phyloP scores from a whole-genome alignment of 495 filamentous ascomycete genomes.

The Talaromyces proteolyticus region DNA sequence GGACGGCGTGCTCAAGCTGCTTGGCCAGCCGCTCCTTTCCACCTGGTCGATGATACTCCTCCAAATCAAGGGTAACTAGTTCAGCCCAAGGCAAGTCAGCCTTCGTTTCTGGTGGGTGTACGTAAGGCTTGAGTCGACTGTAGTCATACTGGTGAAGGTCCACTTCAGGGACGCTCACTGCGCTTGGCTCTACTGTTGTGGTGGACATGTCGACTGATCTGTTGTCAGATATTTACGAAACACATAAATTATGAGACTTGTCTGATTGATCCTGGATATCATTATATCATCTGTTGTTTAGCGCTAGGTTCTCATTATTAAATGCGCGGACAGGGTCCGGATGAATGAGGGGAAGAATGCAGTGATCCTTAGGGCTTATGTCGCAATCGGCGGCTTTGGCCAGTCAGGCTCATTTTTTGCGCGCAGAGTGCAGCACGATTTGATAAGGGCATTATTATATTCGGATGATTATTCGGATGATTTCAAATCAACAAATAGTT shows the following conservation, averaged over 20 bases:
- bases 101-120: conserved; percentile 4
- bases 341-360: conserved; percentile 1
- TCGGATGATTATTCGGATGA: no score
- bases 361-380: conserved; percentile 1
- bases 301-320: background rate
- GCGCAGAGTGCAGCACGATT: no score
- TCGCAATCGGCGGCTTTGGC: conserved; percentile 2
- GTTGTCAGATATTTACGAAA: background rate
- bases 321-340: background rate
- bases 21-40: conserved; percentile 46
- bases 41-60: conserved; percentile 38
- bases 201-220: background rate
- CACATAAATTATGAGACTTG: background rate
- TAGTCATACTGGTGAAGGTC: conserved; percentile 2
- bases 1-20: conserved; percentile 45
- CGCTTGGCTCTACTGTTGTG: background rate
- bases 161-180: background rate
- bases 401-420: no score
- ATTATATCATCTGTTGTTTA: background rate
- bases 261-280: background rate
- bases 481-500: no score
- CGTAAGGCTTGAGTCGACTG: background rate
- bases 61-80: conserved; percentile 45
- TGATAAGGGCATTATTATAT: no score
- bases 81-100: conserved; percentile 34